Evolutionary conservation across 2,329 filamentous ascomycete genomes (phyloP).

Genomic region (Botryosphaeria dothidea): DNA sequence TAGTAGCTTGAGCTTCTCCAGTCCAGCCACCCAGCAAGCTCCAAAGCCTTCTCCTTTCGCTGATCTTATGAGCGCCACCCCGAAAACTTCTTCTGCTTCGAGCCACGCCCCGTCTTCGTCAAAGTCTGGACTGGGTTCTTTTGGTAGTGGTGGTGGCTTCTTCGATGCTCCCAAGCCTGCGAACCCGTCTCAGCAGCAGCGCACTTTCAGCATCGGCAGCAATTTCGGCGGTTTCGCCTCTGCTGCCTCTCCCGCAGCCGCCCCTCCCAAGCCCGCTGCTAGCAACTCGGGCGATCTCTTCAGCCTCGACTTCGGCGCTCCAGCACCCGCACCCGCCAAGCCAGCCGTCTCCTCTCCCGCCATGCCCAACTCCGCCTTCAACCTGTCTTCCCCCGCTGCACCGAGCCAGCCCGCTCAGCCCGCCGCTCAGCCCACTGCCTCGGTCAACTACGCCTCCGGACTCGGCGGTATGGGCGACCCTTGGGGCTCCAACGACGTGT

Average conservation of each 20-base stretch:
- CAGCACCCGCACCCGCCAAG: conserved; percentile 30
- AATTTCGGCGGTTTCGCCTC: conserved; percentile 66
- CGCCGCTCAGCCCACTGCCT: conserved; percentile 33
- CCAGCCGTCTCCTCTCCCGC: conserved; percentile 34
- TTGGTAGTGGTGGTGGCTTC: conserved; percentile 73
- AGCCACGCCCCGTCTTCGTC: conserved; percentile 33
- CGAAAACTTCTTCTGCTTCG: conserved; percentile 27
- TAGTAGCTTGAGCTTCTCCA: conserved; percentile 64
- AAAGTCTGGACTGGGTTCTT: conserved; percentile 52
- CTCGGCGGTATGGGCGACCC: conserved; percentile 63
- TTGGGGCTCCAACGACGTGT: conserved; percentile 82
- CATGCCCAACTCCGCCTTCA: conserved; percentile 72
- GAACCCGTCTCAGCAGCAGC: conserved; percentile 45
- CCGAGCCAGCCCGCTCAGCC: conserved; percentile 34
- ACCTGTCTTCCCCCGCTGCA: conserved; percentile 63
- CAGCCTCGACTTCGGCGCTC: conserved; percentile 58
- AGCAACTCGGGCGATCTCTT: conserved; percentile 72
- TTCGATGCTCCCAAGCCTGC: conserved; percentile 63
- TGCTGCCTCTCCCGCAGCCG: conserved; percentile 55
- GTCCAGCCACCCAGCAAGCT: conserved; percentile 47
- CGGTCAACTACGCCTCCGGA: conserved; percentile 32
- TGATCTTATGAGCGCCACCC: conserved; percentile 57
- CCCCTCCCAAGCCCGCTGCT: conserved; percentile 48
- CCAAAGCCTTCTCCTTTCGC: conserved; percentile 67
- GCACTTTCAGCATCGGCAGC: conserved; percentile 57